Base-by-base conservation (phyloP, 345 rosid genomes). In the Clarkia xantiana region DNA sequence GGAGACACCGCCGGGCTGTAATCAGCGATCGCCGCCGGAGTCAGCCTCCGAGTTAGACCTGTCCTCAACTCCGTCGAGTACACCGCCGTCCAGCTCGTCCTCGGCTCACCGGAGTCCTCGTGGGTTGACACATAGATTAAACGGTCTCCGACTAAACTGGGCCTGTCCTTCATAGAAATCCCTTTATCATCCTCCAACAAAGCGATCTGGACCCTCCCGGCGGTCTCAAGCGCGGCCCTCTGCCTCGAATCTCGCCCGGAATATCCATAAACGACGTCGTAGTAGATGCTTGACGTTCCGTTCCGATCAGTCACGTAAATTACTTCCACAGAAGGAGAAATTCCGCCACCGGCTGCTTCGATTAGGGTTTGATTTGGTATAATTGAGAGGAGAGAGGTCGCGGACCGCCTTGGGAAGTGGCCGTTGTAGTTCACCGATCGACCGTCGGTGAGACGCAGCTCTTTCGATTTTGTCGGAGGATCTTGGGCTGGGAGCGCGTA, bases 1-100 rank as follows among this genome's bases (percentile, higher is more conserved):
- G 85, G 97, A 11, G 94, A 85, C n/a, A 89, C 80, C 0, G 90
- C 76, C 0, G 94, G 95, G 59, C 94, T 80, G 42, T 74, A 85
- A 62, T 89, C 94, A 9, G 94, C 94, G 17, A 80, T 16, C 6
- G 77, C 82, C 10, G 17, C 40, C 9, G 95, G 97, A 0, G 95
- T 80, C 39, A 84, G 75, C 29, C 95, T 45, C 52, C 71, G 84
- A 38, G 93, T 84, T 15, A 65, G 48, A 15, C 85, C 83, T 4
- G 80, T 82, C 19, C 39, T 34, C 22, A 89, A 41, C 39, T 82
- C 66, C 46, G 94, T 80, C 1, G 80, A 75, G 76, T 82, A 85
- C 18, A 82, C 90, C 0, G 94, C 94, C 2, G 94, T 53, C 95
- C 87, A 89, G 41, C 94, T 78, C 6, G 80, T 45, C 49, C 95